Base-by-base conservation (phyloP, 306 rosid species). In the Malus fusca region DNA sequence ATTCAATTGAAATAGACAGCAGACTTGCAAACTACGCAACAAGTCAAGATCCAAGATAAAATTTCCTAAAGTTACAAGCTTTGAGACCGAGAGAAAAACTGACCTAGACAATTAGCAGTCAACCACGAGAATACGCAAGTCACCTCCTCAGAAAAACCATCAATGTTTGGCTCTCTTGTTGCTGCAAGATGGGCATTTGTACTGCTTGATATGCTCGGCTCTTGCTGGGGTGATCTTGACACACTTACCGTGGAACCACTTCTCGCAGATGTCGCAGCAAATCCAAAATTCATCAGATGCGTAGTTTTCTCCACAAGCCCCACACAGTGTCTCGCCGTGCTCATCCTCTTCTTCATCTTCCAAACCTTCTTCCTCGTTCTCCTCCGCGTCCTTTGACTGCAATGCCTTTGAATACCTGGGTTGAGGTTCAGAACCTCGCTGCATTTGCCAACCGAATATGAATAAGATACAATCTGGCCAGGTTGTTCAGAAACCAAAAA, bases 161-260 rank as follows among this genome's bases (percentile, higher is more conserved):
- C 84, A 88, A 51, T 89, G 79, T 31, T 89, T 85, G 82, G 83
- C 51, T 86, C 88, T 86, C 85, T 92, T 92, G 92, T 90, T 88
- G 88, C 88, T 90, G 90, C 97, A 92, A 75, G 93, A 87, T 18
- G 97, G 97, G 81, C 97, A 92, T 75, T 90, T 92, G 80, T 92
- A 92, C 74, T 90, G 92, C 87, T 92, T 88, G 71, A 92, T 90
- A 65, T 86, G 90, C 81, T 85, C 91, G 6, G 97, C 96, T 81
- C 87, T 90, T 19, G 92, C 92, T 44, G 97, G 92, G 61, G 97
- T 90, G 88, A 92, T 92, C 91, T 87, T 92, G 55, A 92, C 97
- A 62, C 97, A 92, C 81, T 82, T 88, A 7, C 97, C 97, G 56
- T 92, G 96, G 86, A 93, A 93, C 98, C 98, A 91, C 79, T 80